These are phyloP conservation scores for Fusarium agapanthi DNA, from an alignment of 2,329 filamentous ascomycete genomes.

Conservation along the genomic window DNA sequence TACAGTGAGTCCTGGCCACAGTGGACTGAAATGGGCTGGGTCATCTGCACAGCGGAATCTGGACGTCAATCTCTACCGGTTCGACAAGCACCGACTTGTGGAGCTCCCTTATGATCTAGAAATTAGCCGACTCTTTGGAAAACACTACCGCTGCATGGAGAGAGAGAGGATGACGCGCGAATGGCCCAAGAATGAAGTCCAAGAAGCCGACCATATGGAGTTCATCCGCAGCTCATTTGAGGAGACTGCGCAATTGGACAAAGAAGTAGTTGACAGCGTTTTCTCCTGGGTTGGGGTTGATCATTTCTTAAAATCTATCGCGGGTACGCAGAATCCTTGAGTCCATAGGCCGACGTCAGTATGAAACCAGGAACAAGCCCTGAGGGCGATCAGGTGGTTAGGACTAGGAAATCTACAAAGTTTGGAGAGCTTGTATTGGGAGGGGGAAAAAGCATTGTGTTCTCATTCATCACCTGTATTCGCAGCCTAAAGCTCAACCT, in stretches of 20 bases:
- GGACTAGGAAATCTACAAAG: too few relatives aligned
- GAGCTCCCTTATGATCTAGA: neutral
- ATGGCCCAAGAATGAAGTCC: neutral
- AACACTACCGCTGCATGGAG: neutral
- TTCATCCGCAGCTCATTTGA: neutral
- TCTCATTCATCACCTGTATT: too few relatives aligned
- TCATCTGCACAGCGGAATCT: neutral
- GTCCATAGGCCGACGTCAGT: neutral
- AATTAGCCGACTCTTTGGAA: neutral
- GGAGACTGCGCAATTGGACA: neutral
- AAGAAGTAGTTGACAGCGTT: neutral
- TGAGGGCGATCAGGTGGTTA: too few relatives aligned
- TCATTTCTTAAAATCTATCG: neutral
- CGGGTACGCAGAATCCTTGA: neutral
- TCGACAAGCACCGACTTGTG: neutral
- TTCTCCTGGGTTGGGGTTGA: neutral
- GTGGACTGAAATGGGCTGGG: neutral
- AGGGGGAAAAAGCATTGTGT: too few relatives aligned
- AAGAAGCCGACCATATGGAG: neutral
- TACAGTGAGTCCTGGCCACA: neutral
- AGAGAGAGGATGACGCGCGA: neutral
- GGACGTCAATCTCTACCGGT: neutral
- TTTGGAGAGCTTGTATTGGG: too few relatives aligned
- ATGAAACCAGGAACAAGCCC: neutral
- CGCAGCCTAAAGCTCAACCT: too few relatives aligned